Evolutionary conservation across 768 basidiomycete genomes (phyloP).

Genomic region (Boletus rubroflammeus): DNA sequence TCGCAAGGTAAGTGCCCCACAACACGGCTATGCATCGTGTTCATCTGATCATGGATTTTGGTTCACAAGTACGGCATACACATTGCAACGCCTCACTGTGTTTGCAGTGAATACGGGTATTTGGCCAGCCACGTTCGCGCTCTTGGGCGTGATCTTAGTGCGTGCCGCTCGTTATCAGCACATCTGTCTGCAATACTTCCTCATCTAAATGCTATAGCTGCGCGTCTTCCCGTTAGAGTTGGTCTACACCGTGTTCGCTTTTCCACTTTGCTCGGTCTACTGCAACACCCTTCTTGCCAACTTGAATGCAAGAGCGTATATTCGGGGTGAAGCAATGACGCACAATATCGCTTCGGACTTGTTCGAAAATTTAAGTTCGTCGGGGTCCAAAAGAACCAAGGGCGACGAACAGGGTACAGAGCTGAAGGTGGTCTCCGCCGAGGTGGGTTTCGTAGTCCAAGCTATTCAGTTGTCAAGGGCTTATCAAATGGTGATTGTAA

Average conservation of each 20-base stretch:
- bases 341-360: background rate
- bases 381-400: background rate
- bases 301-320: constrained; percentile 9
- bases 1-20: background rate
- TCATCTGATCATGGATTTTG: background rate
- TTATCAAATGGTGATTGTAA: background rate
- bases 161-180: background rate
- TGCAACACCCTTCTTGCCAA: constrained; percentile 18
- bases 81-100: constrained; percentile 8
- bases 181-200: background rate
- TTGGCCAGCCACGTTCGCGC: constrained; percentile 46
- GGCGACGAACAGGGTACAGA: background rate
- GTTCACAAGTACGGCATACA: constrained; percentile 1
- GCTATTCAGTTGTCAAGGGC: no score
- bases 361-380: no score
- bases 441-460: background rate
- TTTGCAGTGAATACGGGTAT: constrained; percentile 32
- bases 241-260: background rate
- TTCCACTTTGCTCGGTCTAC: constrained; percentile 11
- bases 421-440: background rate
- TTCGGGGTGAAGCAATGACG: background rate
- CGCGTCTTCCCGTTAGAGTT: background rate
- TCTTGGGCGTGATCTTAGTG: constrained; percentile 22
- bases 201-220: background rate
- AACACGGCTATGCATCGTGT: no score